Conservation (phyloP, 345 rosid species). For the Linum lewisii region DNA sequence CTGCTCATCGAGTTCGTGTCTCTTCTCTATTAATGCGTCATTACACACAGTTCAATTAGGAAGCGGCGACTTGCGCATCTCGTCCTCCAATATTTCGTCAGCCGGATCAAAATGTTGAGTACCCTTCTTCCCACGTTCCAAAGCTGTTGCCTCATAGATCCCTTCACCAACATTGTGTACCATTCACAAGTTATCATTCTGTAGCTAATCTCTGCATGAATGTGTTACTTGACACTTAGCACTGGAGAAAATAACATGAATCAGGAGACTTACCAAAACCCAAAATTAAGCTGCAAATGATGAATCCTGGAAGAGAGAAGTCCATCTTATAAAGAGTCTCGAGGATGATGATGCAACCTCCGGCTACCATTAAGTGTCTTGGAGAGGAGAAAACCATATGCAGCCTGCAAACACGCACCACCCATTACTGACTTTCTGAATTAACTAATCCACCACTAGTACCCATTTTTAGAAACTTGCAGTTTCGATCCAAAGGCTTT, state of each 20-base stretch:
- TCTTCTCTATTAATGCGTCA: neutral
- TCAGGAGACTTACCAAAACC: conserved; percentile 52
- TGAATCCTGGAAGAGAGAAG: conserved; percentile 74
- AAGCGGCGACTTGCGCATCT: conserved; percentile 39
- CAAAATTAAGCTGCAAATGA: conserved; percentile 61
- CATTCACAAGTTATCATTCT: neutral
- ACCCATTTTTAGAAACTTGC: neutral
- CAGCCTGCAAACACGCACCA: conserved; percentile 37
- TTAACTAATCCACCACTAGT: neutral
- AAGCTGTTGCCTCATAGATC: conserved; percentile 68
- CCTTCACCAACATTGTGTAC: conserved; percentile 22
- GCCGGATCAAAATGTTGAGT: conserved; percentile 39
- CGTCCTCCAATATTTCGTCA: conserved; percentile 43
- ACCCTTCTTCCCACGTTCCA: conserved; percentile 59
- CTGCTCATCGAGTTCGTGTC: neutral
- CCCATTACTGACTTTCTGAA: neutral
- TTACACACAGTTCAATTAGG: conserved; percentile 31
- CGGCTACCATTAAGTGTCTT: conserved; percentile 82
- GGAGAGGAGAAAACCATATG: conserved; percentile 99
- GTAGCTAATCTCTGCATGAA: neutral
- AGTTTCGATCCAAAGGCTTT: no score
- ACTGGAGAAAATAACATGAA: neutral
- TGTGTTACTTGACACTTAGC: neutral
- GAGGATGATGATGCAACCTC: conserved; percentile 72
- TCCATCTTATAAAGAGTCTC: conserved; percentile 76